Evolutionary conservation across 2,329 filamentous ascomycete genomes (phyloP), one percentile per base, ranked within the genome.

Genomic region (Pseudogymnoascus sp.): DNA sequence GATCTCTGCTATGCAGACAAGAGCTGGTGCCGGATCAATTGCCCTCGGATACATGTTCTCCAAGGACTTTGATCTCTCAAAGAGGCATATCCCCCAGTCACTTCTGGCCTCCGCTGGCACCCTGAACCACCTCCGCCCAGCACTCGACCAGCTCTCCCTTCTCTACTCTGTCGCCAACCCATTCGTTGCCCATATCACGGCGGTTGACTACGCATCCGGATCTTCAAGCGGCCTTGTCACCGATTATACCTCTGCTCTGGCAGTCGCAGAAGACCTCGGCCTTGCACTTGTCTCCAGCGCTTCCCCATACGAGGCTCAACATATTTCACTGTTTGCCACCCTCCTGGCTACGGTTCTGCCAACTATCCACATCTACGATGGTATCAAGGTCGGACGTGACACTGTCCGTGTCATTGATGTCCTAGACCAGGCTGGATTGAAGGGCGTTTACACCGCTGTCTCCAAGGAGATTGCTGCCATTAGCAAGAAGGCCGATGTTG

Each of bases 41-140:
- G 92, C 94, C 22, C 83, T 99, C 58, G 94, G 94, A 63, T 99
- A 99, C 78, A 90, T 97, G 74, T 99, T 97, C 82, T 97, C 92
- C 65, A 91, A 91, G 71, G 94, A 99, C 77, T 97, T 96, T 72
- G 92, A 97, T 74, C 77, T 96, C 71, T 86, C 84, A 79, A 97
- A 94, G 82, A 87, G 92, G 68, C 87, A 94, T 73, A 87, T 97
- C 63, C 93, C 94, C 2, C 94, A 99, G 81, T 87, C 91, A 14
- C 86, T 99, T 66, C 78, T 99, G 66, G 93, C 92, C 8, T 91
- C 92, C 2, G 92, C 92, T 0, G 86, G 90, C 52, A 93, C 88
- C 67, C 80, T 99, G 67, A 84, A 86, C 64, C 88, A 89, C 72
- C 82, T 99, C 71, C 89, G 92, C 42, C 80, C 87, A n/a, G 84